Evolutionary conservation across 345 rosid genomes (phyloP).

Genomic region (Camelina hispida): DNA sequence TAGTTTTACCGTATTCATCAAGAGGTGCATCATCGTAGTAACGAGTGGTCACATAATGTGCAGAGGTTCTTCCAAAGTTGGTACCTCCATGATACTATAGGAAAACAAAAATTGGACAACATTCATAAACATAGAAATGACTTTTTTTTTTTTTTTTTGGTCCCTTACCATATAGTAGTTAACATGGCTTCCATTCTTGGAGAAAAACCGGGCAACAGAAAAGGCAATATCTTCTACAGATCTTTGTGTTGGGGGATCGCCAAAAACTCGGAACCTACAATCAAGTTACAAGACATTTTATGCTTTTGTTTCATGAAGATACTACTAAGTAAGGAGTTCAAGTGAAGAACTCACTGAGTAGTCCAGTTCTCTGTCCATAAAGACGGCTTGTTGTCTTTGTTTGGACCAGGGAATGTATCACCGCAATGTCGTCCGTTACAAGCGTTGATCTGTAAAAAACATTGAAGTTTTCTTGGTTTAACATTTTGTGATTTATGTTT

Average conservation of each 20-base stretch:
- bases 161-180: constrained; percentile 90
- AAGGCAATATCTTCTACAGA: constrained; percentile 81
- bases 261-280: constrained; percentile 66
- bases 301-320: constrained; percentile 2
- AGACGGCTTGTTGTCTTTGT: constrained; percentile 72
- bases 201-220: constrained; percentile 79
- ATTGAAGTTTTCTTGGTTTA: not conserved
- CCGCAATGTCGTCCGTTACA: constrained; percentile 99
- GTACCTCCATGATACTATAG: constrained; percentile 94
- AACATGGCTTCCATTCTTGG: constrained; percentile 78
- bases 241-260: constrained; percentile 60
- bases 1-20: constrained; percentile 74
- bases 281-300: constrained; percentile 19
- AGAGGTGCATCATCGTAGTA: constrained; percentile 98
- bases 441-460: constrained; percentile 66
- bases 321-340: not conserved
- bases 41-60: constrained; percentile 83
- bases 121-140: not conserved
- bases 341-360: constrained; percentile 66
- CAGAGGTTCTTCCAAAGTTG: constrained; percentile 78
- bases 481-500: not conserved
- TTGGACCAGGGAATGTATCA: constrained; percentile 92
- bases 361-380: constrained; percentile 99
- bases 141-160: not conserved
- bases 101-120: not conserved